Percentiles rank a stretch among this genome's conserved stretches.
phyloP scores from a whole-genome alignment of 1,139 yeast genomes.

The Hanseniaspora sp. region DNA sequence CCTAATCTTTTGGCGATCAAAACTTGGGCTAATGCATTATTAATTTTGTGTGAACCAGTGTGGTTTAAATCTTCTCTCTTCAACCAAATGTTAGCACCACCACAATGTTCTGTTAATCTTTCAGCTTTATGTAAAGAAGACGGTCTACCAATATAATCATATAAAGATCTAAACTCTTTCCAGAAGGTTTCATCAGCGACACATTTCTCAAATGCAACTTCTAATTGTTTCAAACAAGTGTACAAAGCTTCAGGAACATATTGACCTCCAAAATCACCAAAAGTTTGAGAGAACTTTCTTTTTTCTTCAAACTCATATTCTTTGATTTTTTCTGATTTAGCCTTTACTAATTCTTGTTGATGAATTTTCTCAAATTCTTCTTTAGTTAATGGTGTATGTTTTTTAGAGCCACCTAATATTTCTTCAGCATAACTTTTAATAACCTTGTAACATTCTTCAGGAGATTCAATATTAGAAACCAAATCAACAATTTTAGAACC shows the following conservation, averaged over 20 bases:
- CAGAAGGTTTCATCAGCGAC: slow-evolving; percentile 82
- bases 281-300: slow-evolving; percentile 57
- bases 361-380: slow-evolving; percentile 22
- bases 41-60: slow-evolving; percentile 95
- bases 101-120: slow-evolving; percentile 75
- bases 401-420: slow-evolving; percentile 52
- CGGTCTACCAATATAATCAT: slow-evolving; percentile 91
- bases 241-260: slow-evolving; percentile 95
- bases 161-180: slow-evolving; percentile 78
- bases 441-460: slow-evolving; percentile 45
- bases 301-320: slow-evolving; percentile 41
- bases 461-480: slow-evolving; percentile 52
- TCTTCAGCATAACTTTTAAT: slow-evolving; percentile 59
- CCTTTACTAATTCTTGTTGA: slow-evolving; percentile 20
- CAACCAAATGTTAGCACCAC: slow-evolving; percentile 96
- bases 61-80: slow-evolving; percentile 97
- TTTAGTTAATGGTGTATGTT: slow-evolving; percentile 25
- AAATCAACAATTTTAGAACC: slow-evolving; percentile 75
- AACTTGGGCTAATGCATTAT: slow-evolving; percentile 92
- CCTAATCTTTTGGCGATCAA: slow-evolving; percentile 86
- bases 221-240: slow-evolving; percentile 80
- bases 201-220: slow-evolving; percentile 75
- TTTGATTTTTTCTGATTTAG: slow-evolving; percentile 20
- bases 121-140: slow-evolving; percentile 86
- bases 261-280: slow-evolving; percentile 97